phyloP scores from a whole-genome alignment of 1,139 yeast genomes.

The Pichia sp. region DNA sequence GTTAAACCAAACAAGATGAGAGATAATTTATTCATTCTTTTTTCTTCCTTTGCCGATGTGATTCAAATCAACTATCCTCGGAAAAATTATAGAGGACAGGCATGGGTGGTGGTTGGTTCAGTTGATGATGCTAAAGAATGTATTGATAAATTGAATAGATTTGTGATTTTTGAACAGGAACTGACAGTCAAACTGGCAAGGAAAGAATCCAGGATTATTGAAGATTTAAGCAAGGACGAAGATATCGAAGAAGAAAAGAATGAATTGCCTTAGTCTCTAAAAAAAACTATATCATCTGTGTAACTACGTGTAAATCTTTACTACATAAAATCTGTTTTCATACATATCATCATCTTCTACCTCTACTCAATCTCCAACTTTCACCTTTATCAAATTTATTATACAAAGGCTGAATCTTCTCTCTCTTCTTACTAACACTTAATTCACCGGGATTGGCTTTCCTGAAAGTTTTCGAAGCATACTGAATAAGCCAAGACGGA shows the following conservation, averaged over 20 bases:
- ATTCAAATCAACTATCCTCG: conserved; percentile 44
- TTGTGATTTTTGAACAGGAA: conserved; percentile 47
- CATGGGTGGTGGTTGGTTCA: conserved; percentile 54
- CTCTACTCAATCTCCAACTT: conserved; percentile 27
- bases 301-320: neutral
- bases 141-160: conserved; percentile 36
- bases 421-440: conserved; percentile 30
- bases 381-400: conserved; percentile 35
- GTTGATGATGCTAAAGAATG: conserved; percentile 48
- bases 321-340: neutral
- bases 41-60: conserved; percentile 63
- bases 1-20: conserved; percentile 28
- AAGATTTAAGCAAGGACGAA: neutral
- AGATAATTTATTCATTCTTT: conserved; percentile 51
- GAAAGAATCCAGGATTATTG: conserved; percentile 7
- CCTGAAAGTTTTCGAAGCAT: conserved; percentile 83
- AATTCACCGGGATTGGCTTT: conserved; percentile 38
- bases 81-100: conserved; percentile 63
- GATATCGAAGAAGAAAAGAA: neutral
- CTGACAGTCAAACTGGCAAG: conserved; percentile 35
- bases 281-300: too few species aligned
- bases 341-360: conserved; percentile 5
- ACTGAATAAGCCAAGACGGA: conserved; percentile 76
- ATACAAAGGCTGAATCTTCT: conserved; percentile 42
- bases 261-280: too few species aligned